Conservation (phyloP, 2,329 filamentous ascomycete genomes). For the Berkeleyomyces basicola region DNA sequence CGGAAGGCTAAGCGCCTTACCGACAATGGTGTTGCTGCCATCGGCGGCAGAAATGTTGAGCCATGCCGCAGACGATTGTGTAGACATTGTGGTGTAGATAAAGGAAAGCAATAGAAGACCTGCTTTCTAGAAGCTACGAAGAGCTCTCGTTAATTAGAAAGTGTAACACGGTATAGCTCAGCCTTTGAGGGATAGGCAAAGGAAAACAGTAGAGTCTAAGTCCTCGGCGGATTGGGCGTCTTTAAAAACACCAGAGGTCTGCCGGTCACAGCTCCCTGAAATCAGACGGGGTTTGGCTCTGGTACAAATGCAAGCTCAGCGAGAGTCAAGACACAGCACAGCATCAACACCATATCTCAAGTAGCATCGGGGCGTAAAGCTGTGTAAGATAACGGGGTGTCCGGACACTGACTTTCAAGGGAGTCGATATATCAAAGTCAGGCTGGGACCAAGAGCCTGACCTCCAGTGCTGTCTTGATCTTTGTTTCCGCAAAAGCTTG, state of each 20-base stretch:
- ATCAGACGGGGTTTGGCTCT: neutral
- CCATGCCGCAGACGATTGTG: slow-evolving; percentile 10
- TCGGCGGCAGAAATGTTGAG: slow-evolving; percentile 1
- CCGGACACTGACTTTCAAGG: neutral
- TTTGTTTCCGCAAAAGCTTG: neutral
- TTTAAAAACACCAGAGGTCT: neutral
- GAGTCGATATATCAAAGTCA: neutral
- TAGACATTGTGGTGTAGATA: slow-evolving; percentile 5
- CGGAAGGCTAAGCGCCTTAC: slow-evolving; percentile 25
- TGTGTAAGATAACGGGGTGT: neutral
- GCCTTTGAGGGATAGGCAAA: neutral
- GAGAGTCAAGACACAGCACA: neutral
- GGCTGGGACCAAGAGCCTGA: neutral
- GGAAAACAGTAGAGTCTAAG: neutral
- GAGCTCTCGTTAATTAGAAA: neutral
- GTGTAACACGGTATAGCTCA: neutral
- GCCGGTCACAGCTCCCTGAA: neutral
- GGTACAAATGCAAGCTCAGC: neutral
- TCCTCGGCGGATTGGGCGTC: neutral
- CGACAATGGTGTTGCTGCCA: neutral
- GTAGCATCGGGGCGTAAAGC: neutral
- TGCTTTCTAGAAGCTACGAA: neutral
- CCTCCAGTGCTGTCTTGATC: neutral
- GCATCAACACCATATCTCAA: neutral
- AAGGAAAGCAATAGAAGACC: neutral